Conservation (phyloP, 2,329 filamentous ascomycete genomes). For the Trichophyton mentagrophytes region DNA sequence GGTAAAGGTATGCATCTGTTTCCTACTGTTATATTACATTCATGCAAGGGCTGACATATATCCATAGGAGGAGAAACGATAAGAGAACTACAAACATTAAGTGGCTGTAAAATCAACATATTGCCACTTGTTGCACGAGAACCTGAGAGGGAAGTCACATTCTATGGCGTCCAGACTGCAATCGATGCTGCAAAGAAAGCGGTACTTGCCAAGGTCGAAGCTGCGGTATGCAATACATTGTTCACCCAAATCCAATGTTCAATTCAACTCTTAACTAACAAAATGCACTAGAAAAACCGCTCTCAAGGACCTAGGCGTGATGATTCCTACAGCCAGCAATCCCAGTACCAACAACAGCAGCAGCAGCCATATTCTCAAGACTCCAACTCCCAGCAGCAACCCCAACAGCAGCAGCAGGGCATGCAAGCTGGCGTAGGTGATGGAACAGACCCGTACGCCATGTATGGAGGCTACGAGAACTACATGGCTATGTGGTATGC, state of each 20-base stretch:
- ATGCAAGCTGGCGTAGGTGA: constrained; percentile 36
- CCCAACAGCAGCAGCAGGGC: constrained; percentile 40
- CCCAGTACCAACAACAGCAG: constrained; percentile 30
- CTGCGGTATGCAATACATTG: constrained; percentile 48
- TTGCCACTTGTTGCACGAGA: constrained; percentile 65
- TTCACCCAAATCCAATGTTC: neutral
- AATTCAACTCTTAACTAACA: constrained; percentile 12
- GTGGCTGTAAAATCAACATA: constrained; percentile 90
- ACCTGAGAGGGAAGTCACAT: constrained; percentile 70
- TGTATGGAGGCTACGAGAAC: constrained; percentile 71
- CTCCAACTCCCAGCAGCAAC: constrained; percentile 32
- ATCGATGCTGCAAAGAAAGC: constrained; percentile 70
- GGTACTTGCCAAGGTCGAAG: constrained; percentile 85
- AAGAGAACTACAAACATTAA: constrained; percentile 78
- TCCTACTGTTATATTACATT: neutral
- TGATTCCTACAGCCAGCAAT: constrained; percentile 33
- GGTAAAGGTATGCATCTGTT: constrained; percentile 51
- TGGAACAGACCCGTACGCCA: constrained; percentile 57
- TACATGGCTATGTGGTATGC: constrained; percentile 74
- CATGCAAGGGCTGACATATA: constrained; percentile 15
- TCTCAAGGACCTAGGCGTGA: constrained; percentile 22
- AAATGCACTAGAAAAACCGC: constrained; percentile 23
- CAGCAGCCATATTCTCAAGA: constrained; percentile 14
- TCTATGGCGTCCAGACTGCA: constrained; percentile 64
- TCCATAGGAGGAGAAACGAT: constrained; percentile 67